Evolutionary conservation across 2,329 filamentous ascomycete species (phyloP).

Genomic region (Calcarisporium arbuscula): DNA sequence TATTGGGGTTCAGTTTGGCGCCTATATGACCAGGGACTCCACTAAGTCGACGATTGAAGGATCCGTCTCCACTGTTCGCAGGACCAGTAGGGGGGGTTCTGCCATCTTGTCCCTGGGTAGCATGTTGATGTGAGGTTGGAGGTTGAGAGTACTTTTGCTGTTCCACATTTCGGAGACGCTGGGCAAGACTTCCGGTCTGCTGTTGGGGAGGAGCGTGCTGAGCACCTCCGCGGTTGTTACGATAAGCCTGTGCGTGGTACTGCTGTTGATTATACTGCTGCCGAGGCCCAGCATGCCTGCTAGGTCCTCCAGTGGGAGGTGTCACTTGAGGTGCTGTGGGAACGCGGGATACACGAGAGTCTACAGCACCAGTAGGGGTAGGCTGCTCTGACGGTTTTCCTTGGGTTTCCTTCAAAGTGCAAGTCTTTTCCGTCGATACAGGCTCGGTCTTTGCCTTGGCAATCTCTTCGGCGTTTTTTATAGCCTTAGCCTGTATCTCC

Average conservation of each 20-base stretch:
- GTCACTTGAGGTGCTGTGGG: constrained; percentile 26
- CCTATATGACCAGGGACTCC: constrained; percentile 45
- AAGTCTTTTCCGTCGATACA: constrained; percentile 35
- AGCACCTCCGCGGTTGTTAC: constrained; percentile 39
- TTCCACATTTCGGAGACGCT: constrained; percentile 46
- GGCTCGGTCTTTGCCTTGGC: constrained; percentile 47
- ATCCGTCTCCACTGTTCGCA: constrained; percentile 46
- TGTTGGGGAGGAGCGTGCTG: constrained; percentile 35
- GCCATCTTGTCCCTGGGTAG: constrained; percentile 55
- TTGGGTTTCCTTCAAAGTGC: constrained; percentile 39
- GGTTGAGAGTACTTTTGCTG: constrained; percentile 43
- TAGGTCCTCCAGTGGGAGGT: constrained; percentile 20
- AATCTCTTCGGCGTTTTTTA: constrained; percentile 64
- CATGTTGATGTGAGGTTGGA: constrained; percentile 39
- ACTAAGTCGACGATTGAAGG: constrained; percentile 48
- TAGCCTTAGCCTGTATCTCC: constrained; percentile 83
- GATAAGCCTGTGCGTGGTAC: constrained; percentile 40
- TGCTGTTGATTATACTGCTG: constrained; percentile 40
- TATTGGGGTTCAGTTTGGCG: constrained; percentile 58
- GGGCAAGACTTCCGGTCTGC: constrained; percentile 38
- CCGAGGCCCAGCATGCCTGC: constrained; percentile 43
- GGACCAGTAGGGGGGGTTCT: constrained; percentile 71
- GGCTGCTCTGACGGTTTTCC: constrained; percentile 25
- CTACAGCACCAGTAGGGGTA: constrained; percentile 13
- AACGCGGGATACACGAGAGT: constrained; percentile 26